phyloP scores from a whole-genome alignment of 2,329 filamentous ascomycete genomes.

The Monosporascus ibericus region DNA sequence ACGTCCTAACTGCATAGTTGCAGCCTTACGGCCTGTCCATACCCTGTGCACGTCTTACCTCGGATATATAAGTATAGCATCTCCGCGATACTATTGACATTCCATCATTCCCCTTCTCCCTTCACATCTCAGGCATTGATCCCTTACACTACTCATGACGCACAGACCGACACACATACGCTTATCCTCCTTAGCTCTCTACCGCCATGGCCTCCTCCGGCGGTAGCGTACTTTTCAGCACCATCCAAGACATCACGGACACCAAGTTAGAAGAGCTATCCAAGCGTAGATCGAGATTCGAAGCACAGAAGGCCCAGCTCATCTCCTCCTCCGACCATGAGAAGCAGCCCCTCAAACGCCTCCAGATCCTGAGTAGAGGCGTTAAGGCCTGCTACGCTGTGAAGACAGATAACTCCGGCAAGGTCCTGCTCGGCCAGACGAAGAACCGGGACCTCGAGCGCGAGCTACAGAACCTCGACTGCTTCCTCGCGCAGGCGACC shows the following conservation, averaged over 20 bases:
- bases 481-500: conserved; percentile 28
- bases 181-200: too few species aligned
- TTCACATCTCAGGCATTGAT: too few species aligned
- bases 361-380: conserved; percentile 6
- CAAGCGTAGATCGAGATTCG: conserved; percentile 18
- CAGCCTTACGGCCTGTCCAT: too few species aligned
- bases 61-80: too few species aligned
- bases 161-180: too few species aligned
- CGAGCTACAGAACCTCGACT: conserved; percentile 24
- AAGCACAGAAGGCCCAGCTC: conserved; percentile 8
- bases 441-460: conserved; percentile 13
- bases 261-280: conserved; percentile 25
- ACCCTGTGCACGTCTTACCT: too few species aligned
- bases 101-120: too few species aligned
- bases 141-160: too few species aligned
- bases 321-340: conserved; percentile 4
- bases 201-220: too few species aligned
- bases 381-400: conserved; percentile 5
- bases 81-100: too few species aligned
- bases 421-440: conserved; percentile 28
- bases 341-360: conserved; percentile 5
- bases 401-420: conserved; percentile 11
- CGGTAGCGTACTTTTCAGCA: conserved; percentile 18
- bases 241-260: conserved; percentile 23
- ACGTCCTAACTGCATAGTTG: too few species aligned